Base-by-base conservation (phyloP, 2,329 filamentous ascomycete genomes). In the Penicillium vulpinum region DNA sequence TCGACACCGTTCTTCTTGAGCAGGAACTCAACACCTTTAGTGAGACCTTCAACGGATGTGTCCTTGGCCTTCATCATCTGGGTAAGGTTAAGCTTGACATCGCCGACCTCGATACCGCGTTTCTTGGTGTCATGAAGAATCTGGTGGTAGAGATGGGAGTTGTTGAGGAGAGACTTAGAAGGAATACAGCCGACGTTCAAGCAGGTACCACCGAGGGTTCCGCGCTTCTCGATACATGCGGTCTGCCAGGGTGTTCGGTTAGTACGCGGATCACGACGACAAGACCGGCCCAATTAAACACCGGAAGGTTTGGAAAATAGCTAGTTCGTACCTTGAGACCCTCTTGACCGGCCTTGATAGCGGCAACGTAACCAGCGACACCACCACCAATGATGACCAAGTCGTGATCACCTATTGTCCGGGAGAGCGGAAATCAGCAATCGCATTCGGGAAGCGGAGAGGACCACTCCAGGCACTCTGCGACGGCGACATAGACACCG, bases 11-110 rank as follows among this genome's bases (percentile, higher is more conserved):
- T 99, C 85, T 99, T 97, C 88, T 97, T 97, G 80, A 99, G 89
- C 62, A 99, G 83, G 76, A 93, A 99, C 79, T 99, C 94, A 65
- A 99, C 90, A 76, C 94, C 94, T 83, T 97, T 97, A 65, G 94
- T 99, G 66, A 99, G 81, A 48, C 92, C 87, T 39, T 81, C 78
- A 62, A 99, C 94, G 51, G 94, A 95, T 35, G 87, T 89, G 51
- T 99, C 93, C 82, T 99, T 99, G 58, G 94, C 92, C 82, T 97
- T 96, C 92, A 99, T 97, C 86, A 99, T 92, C 77, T 94, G 88
- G 70, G 82, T 79, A 44, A 99, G 85, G 83, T 99, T 97, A 74
- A 99, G 88, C 79, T 96, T 95, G 73, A 99, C 93, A 80, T 96
- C 91, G 73, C 90, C 88, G 68, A 99, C 94, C 74, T 97, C 93